Evolutionary conservation across 148 eudicot genomes (phyloP).

Genomic region (Rhododendron williamsianum): DNA sequence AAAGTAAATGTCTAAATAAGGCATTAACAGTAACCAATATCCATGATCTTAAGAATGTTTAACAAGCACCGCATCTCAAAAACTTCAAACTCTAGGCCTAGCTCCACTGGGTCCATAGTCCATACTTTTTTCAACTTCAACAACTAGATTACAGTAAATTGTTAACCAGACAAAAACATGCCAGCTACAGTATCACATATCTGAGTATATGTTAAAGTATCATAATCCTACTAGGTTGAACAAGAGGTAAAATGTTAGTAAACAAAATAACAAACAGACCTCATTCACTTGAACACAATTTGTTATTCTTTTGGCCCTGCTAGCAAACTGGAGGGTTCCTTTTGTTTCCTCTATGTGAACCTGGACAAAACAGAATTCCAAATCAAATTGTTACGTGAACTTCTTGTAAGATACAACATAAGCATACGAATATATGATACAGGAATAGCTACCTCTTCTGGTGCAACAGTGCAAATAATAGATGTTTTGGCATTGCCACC

Average conservation of each 20-base stretch:
- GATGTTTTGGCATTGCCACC: slow-evolving; percentile 99
- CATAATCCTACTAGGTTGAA: not conserved
- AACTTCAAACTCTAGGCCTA: not conserved
- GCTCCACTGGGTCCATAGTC: not conserved
- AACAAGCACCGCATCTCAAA: not conserved
- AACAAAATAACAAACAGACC: slow-evolving; percentile 35
- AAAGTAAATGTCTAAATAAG: not conserved
- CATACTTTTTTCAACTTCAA: not conserved
- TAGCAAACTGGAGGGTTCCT: slow-evolving; percentile 99
- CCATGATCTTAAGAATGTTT: not conserved
- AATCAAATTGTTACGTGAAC: slow-evolving; percentile 9
- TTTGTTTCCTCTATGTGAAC: slow-evolving; percentile 90
- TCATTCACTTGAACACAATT: slow-evolving; percentile 98
- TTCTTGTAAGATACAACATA: not conserved
- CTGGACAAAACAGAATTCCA: slow-evolving; percentile 26
- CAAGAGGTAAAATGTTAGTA: not conserved
- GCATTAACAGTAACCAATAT: not conserved
- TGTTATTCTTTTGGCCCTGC: slow-evolving; percentile 88
- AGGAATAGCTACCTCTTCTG: slow-evolving; percentile 66
- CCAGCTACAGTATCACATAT: not conserved
- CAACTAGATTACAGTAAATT: not conserved
- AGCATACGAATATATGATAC: not conserved
- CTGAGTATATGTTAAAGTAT: not conserved
- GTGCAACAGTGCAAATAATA: slow-evolving; percentile 93
- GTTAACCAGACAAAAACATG: not conserved